Evolutionary conservation across 225 moss, liverwort and hornwort genomes (phyloP), one percentile per base, ranked within the genome.

Genomic region (Physcomitrellopsis africana): DNA sequence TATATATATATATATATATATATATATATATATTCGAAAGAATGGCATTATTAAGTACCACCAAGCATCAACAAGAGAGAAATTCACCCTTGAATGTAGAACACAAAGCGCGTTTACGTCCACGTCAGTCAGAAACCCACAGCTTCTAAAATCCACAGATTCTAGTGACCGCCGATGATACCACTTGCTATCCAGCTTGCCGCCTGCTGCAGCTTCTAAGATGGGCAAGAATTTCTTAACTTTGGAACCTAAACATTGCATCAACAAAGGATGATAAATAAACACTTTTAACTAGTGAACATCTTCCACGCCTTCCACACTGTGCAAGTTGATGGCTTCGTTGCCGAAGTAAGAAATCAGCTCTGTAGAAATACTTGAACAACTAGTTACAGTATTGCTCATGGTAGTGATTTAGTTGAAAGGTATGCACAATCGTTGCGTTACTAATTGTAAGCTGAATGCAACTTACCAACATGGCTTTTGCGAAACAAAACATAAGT

Each of bases 101-200:
- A 88, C 84, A 75, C 94, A 97, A 43, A 97, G 91, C 77, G 92
- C 87, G 81, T 87, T 91, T 73, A 97, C 82, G 78, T 97, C 96
- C 52, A 86, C 85, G 72, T 96, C 96, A 60, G 86, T 86, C 64
- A 96, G 77, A 68, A 85, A 86, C 43, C 77, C 67, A 75, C 96
- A 96, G 77, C 92, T 94, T 79, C 80, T 92, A 82, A 96, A 96
- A 77, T 94, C 91, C 52, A 96, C 92, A 49, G 81, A 79, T 58
- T 86, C 85, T 65, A 96, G 74, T 41, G 94, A 94, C 19, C 96
- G 89, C 60, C 79, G 76, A 80, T 79, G 85, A 47, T 86, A 84
- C 80, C 87, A 83, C 74, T 92, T 92, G 79, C 83, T 89, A 76
- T 84, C 81, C 64, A 86, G 72, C 74, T 81, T 83, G 74, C 83